These are phyloP conservation scores for Metarhizium brunneum DNA, from an alignment of 2,329 filamentous ascomycete genomes.

Conservation along the genomic window DNA sequence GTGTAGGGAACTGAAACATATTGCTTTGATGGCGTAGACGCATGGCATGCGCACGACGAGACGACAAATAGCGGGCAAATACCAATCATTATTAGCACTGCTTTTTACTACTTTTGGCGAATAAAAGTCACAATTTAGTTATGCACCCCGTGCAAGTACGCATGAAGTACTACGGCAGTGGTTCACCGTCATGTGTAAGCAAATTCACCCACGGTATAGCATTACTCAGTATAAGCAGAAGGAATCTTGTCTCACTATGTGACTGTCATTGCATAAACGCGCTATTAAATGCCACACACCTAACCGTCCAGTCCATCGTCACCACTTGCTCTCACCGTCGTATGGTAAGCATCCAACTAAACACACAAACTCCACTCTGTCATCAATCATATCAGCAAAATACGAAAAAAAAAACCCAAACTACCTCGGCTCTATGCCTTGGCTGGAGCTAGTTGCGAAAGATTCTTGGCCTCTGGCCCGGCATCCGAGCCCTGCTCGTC, in stretches of 20 bases:
- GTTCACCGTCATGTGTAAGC: too few relatives aligned
- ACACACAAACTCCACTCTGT: not conserved
- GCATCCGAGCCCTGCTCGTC: conserved; percentile 11
- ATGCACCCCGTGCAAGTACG: too few relatives aligned
- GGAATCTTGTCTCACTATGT: not conserved
- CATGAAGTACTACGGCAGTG: too few relatives aligned
- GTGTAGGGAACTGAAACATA: conserved; percentile 40
- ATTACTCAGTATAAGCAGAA: not conserved
- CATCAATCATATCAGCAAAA: not conserved
- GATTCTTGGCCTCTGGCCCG: not conserved
- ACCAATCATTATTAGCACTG: too few relatives aligned
- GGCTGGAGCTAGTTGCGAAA: not conserved
- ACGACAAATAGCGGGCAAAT: not conserved
- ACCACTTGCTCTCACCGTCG: not conserved
- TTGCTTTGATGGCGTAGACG: conserved; percentile 38
- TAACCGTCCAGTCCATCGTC: not conserved
- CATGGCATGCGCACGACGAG: not conserved
- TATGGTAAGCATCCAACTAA: not conserved
- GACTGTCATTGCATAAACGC: not conserved
- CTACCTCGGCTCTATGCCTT: not conserved
- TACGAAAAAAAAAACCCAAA: not conserved
- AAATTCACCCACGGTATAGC: not conserved
- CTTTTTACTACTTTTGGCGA: too few relatives aligned
- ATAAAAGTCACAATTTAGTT: too few relatives aligned
- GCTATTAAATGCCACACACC: not conserved